A percentile compares a stretch with the other conserved stretches of the same genome.
phyloP scores from a whole-genome alignment of 305 asterid species.

The Solanum aculeatissimum region DNA sequence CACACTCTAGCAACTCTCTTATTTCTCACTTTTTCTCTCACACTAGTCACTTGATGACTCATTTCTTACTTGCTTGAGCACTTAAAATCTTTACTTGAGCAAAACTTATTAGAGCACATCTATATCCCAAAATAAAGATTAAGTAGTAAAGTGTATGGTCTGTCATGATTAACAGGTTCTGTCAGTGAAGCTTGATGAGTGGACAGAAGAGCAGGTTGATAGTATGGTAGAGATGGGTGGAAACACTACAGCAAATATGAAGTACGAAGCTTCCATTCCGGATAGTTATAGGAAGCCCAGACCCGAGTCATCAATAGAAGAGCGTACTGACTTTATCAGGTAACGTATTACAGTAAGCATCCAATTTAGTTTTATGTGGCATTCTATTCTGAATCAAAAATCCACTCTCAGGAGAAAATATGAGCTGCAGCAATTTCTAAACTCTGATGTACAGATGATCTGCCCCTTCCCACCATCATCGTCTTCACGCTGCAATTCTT shows the following conservation, averaged over 20 bases:
- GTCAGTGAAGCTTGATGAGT: slow-evolving; percentile 83
- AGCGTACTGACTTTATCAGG: slow-evolving; percentile 82
- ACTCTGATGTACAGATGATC: slow-evolving; percentile 20
- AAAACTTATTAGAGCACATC: no score
- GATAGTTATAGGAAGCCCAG: slow-evolving; percentile 49
- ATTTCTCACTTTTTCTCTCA: no score
- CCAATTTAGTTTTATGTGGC: background rate
- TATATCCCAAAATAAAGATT: background rate
- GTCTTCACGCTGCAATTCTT: slow-evolving; percentile 23
- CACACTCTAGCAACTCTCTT: no score
- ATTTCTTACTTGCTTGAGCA: no score
- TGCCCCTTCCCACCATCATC: slow-evolving; percentile 39
- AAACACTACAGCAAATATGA: slow-evolving; percentile 55
- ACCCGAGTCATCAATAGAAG: slow-evolving; percentile 67
- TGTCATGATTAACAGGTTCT: slow-evolving; percentile 34
- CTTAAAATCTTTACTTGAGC: no score
- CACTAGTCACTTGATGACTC: no score
- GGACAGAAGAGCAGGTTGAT: slow-evolving; percentile 92
- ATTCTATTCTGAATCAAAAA: slow-evolving; percentile 6
- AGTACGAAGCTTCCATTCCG: slow-evolving; percentile 72
- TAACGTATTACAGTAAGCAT: slow-evolving; percentile 8
- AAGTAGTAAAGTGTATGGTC: background rate
- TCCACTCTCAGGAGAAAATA: slow-evolving; percentile 53
- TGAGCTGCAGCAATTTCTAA: slow-evolving; percentile 49
- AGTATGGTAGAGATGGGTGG: slow-evolving; percentile 72